Evolutionary conservation across 2,329 filamentous ascomycete species (phyloP).

Genomic region (Hymenoscyphus repandus): DNA sequence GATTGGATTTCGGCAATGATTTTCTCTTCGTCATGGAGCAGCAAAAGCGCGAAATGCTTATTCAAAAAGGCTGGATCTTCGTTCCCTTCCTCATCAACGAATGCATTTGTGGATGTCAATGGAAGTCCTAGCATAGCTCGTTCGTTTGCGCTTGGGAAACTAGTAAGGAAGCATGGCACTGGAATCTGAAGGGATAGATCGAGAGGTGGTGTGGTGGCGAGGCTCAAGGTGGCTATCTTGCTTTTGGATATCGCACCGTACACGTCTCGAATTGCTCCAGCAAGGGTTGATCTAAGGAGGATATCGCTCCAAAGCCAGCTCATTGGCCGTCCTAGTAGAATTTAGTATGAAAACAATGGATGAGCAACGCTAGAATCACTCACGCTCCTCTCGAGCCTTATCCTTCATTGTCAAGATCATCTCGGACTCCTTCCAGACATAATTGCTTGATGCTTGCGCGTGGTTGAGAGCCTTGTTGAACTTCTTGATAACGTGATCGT

Average conservation of each 20-base stretch:
- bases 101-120: slow-evolving; percentile 80
- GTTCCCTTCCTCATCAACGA: slow-evolving; percentile 61
- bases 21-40: slow-evolving; percentile 76
- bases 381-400: slow-evolving; percentile 64
- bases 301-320: slow-evolving; percentile 66
- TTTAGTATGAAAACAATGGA: slow-evolving; percentile 7
- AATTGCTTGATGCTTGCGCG: slow-evolving; percentile 83
- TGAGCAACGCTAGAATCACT: slow-evolving; percentile 14
- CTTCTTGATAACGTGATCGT: slow-evolving; percentile 85
- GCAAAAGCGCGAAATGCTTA: slow-evolving; percentile 79
- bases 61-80: slow-evolving; percentile 67
- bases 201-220: slow-evolving; percentile 55
- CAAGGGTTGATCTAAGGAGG: slow-evolving; percentile 68
- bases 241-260: slow-evolving; percentile 78
- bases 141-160: slow-evolving; percentile 64
- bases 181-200: slow-evolving; percentile 62
- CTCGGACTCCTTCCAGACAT: slow-evolving; percentile 88
- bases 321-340: slow-evolving; percentile 41
- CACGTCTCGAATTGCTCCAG: slow-evolving; percentile 75
- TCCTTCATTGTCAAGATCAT: slow-evolving; percentile 76
- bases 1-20: slow-evolving; percentile 69
- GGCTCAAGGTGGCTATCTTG: slow-evolving; percentile 77
- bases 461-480: slow-evolving; percentile 90
- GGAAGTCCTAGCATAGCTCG: slow-evolving; percentile 70
- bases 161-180: slow-evolving; percentile 61